Percentiles rank a stretch among this genome's conserved stretches.
Evolutionary conservation across 805 yeast species (phyloP).

Genomic region (Cyberlindnera americana): DNA sequence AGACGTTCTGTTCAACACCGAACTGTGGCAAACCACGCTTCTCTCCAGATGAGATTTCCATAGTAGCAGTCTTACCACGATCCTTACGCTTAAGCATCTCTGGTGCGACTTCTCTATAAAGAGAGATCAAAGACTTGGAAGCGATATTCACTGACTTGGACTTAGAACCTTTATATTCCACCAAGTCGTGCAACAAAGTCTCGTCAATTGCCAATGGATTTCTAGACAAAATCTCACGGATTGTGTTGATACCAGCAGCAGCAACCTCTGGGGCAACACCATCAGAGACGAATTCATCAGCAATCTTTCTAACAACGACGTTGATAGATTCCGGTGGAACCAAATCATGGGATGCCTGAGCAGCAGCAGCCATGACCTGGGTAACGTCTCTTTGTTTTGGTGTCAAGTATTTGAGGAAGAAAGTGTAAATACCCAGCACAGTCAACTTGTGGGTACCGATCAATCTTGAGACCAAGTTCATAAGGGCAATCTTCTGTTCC

Average conservation of each 20-base stretch:
- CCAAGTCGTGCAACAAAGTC: slow-evolving; percentile 80
- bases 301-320: slow-evolving; percentile 82
- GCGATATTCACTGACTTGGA: slow-evolving; percentile 94
- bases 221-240: slow-evolving; percentile 87
- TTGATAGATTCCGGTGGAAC: slow-evolving; percentile 92
- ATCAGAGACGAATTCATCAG: slow-evolving; percentile 96
- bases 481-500: slow-evolving; percentile 84
- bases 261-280: slow-evolving; percentile 99
- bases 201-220: slow-evolving; percentile 94
- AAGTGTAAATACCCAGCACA: slow-evolving; percentile 85
- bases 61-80: slow-evolving; percentile 88
- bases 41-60: slow-evolving; percentile 67
- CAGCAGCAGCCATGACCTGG: slow-evolving; percentile 93
- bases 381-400: slow-evolving; percentile 96
- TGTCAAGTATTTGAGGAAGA: slow-evolving; percentile 81
- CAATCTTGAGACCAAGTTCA: slow-evolving; percentile 83
- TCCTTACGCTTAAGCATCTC: slow-evolving; percentile 89
- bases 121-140: slow-evolving; percentile 78
- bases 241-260: slow-evolving; percentile 95
- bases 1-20: slow-evolving; percentile 67
- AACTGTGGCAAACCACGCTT: slow-evolving; percentile 54
- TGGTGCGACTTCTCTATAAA: slow-evolving; percentile 94
- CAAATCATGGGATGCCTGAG: slow-evolving; percentile 94
- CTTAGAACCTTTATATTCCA: slow-evolving; percentile 89
- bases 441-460: slow-evolving; percentile 94